A percentile compares a stretch with the other conserved stretches of the same genome.
phyloP scores from a whole-genome alignment of 179 eudicot genomes.

The Beta lomatogona region DNA sequence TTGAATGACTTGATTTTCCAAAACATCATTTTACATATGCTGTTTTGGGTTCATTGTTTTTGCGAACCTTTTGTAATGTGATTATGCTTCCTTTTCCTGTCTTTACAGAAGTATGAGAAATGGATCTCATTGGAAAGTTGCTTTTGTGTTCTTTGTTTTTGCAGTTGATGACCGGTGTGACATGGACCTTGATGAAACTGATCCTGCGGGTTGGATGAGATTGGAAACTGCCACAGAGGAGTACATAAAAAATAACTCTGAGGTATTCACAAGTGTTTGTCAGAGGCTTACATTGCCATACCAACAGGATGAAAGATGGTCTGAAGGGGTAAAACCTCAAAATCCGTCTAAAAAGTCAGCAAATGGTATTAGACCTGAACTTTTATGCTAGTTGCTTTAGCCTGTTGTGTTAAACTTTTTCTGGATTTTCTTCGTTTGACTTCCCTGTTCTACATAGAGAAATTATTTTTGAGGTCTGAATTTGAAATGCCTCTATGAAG shows the following conservation, averaged over 20 bases:
- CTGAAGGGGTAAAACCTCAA: constrained; percentile 54
- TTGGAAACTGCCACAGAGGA: constrained; percentile 88
- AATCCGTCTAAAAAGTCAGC: constrained; percentile 46
- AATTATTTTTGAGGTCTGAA: not conserved
- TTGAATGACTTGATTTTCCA: not conserved
- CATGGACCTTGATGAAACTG: constrained; percentile 98
- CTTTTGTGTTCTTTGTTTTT: constrained; percentile 14
- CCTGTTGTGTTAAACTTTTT: not conserved
- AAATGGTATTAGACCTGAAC: constrained; percentile 42
- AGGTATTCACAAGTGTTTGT: constrained; percentile 68
- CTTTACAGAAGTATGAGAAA: not conserved
- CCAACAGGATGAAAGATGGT: constrained; percentile 64
- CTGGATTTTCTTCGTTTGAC: not conserved
- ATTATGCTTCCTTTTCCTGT: constrained; percentile 2
- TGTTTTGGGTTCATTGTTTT: constrained; percentile 8
- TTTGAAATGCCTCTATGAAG: not conserved
- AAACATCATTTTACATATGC: not conserved
- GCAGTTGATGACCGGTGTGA: constrained; percentile 99
- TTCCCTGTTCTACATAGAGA: not conserved
- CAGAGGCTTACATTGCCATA: constrained; percentile 65
- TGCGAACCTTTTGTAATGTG: not conserved
- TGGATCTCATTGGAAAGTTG: constrained; percentile 2
- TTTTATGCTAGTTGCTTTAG: not conserved
- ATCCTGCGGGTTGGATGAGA: constrained; percentile 87
- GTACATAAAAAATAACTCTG: constrained; percentile 65